Percentiles rank a stretch among this genome's conserved stretches.
phyloP scores from a whole-genome alignment of 129 eudicot genomes.

The carrot (Daucus carota) region DH1_v3.0 NC_030389.2:43689501-43690000 shows the following conservation, averaged over 20 bases:
- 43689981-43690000: neutral
- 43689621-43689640: neutral
- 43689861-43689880: neutral
- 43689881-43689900: neutral
- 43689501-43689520: neutral
- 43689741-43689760: neutral
- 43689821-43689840: neutral
- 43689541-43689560: neutral
- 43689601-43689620: neutral
- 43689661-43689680: neutral
- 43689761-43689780: neutral
- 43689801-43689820: neutral
- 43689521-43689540: neutral
- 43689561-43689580: neutral
- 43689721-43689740: neutral
- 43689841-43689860: neutral
- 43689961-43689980: neutral
- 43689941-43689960: neutral
- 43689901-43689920: neutral
- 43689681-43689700: neutral
- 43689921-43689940: neutral
- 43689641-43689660: neutral
- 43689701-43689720: neutral
- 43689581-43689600: neutral
- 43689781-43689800: neutral